These are phyloP conservation scores for Aspergillus ochraceus DNA, from an alignment of 2,329 filamentous ascomycete species.

Conservation along the genomic window DNA sequence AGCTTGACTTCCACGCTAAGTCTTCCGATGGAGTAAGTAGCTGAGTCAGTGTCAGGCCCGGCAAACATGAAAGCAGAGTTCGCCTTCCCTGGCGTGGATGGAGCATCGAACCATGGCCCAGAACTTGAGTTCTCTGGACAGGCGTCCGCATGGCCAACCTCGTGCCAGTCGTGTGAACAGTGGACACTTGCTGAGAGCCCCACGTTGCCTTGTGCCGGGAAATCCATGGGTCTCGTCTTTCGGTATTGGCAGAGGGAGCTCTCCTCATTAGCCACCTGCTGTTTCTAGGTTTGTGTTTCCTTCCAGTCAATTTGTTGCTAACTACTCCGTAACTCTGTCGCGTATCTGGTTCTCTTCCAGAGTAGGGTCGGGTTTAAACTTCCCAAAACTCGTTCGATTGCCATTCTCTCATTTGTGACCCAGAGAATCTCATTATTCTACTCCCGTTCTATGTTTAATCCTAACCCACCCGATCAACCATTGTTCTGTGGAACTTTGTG, in stretches of 20 bases:
- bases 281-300: background rate
- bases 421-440: background rate
- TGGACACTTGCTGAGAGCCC: background rate
- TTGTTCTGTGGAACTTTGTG: background rate
- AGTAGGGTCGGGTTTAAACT: background rate
- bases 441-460: background rate
- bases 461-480: background rate
- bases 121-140: constrained; percentile 4
- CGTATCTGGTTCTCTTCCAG: background rate
- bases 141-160: constrained; percentile 9
- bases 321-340: background rate
- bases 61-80: background rate
- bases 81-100: background rate
- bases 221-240: background rate
- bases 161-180: constrained; percentile 9
- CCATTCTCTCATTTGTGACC: background rate
- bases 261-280: background rate
- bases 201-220: background rate
- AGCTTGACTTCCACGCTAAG: background rate
- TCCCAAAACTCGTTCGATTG: background rate
- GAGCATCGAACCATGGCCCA: background rate
- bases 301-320: background rate
- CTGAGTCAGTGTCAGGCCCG: background rate
- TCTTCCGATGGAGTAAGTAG: background rate
- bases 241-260: background rate